Evolutionary conservation across 768 basidiomycete genomes (phyloP).

Genomic region (Tulasnella sp.): DNA sequence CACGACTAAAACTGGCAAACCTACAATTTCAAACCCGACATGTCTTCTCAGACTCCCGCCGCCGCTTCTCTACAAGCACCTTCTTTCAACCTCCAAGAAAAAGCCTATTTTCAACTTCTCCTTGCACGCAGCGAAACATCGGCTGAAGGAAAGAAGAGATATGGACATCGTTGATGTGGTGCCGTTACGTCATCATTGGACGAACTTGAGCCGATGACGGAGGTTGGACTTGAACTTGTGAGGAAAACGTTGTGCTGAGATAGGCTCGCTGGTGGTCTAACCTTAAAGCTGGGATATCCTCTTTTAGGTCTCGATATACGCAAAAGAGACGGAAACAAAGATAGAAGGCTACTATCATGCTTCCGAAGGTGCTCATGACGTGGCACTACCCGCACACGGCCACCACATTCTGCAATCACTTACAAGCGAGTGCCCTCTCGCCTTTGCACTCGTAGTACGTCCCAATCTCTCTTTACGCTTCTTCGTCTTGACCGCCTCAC

Average conservation of each 20-base stretch:
- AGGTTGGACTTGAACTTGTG: slow-evolving; percentile 71
- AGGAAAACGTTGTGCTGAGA: no score
- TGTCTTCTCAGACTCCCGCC: no score
- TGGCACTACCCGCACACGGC: slow-evolving; percentile 54
- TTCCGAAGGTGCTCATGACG: slow-evolving; percentile 54
- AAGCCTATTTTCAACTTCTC: slow-evolving; percentile 66
- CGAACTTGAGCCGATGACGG: slow-evolving; percentile 77
- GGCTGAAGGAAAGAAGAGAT: slow-evolving; percentile 18
- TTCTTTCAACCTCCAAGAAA: neutral
- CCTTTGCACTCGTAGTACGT: slow-evolving; percentile 64
- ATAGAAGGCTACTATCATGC: slow-evolving; percentile 75
- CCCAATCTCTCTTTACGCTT: neutral
- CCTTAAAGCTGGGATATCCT: no score
- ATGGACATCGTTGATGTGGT: slow-evolving; percentile 47
- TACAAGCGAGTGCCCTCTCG: slow-evolving; percentile 45
- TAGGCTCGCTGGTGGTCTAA: no score
- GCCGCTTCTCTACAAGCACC: no score
- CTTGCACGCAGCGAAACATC: slow-evolving; percentile 72
- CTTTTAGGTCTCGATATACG: slow-evolving; percentile 57
- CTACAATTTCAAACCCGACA: no score
- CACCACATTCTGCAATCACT: slow-evolving; percentile 55
- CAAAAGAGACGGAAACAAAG: slow-evolving; percentile 42
- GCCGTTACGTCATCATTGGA: slow-evolving; percentile 80
- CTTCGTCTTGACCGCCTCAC: no score
- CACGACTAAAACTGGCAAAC: no score